Percentiles rank a stretch among this genome's conserved stretches.
Conservation (phyloP, 2,329 filamentous ascomycete genomes). For the Aspergillus hiratsukae region DNA sequence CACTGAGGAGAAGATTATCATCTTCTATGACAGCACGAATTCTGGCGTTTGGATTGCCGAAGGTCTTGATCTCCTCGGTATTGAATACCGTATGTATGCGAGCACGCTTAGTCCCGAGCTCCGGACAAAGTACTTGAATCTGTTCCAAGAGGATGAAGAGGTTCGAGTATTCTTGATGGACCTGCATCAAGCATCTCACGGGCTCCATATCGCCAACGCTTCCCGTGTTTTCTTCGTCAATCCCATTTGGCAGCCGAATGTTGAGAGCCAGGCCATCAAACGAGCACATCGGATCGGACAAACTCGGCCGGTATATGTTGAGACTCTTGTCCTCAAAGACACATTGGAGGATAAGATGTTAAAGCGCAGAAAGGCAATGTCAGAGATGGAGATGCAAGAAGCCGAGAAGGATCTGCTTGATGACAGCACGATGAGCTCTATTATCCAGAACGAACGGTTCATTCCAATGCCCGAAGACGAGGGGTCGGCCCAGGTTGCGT, state of each 20-base stretch:
- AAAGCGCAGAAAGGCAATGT: conserved; percentile 69
- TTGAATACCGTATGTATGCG: conserved; percentile 57
- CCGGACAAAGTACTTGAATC: conserved; percentile 69
- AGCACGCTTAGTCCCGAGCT: conserved; percentile 54
- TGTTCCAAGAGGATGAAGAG: conserved; percentile 66
- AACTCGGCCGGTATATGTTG: conserved; percentile 70
- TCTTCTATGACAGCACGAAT: conserved; percentile 90
- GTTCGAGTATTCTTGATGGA: conserved; percentile 86
- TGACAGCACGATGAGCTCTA: conserved; percentile 53
- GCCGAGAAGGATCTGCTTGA: conserved; percentile 56
- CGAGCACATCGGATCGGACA: conserved; percentile 86
- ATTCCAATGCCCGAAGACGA: conserved; percentile 39
- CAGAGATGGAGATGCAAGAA: conserved; percentile 52
- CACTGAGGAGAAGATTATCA: conserved; percentile 73
- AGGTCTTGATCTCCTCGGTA: conserved; percentile 66
- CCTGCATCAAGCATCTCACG: conserved; percentile 81
- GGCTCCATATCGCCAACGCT: conserved; percentile 77
- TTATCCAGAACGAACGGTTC: conserved; percentile 54
- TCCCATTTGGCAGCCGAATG: conserved; percentile 75
- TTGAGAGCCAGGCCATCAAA: conserved; percentile 89
- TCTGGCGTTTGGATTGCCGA: conserved; percentile 81
- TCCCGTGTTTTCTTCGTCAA: conserved; percentile 86
- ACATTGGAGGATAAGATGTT: conserved; percentile 85
- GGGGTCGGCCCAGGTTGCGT: conserved; percentile 19
- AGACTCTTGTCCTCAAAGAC: conserved; percentile 74